phyloP scores from a whole-genome alignment of 305 asterid species.

The Ilex paraguariensis region DNA sequence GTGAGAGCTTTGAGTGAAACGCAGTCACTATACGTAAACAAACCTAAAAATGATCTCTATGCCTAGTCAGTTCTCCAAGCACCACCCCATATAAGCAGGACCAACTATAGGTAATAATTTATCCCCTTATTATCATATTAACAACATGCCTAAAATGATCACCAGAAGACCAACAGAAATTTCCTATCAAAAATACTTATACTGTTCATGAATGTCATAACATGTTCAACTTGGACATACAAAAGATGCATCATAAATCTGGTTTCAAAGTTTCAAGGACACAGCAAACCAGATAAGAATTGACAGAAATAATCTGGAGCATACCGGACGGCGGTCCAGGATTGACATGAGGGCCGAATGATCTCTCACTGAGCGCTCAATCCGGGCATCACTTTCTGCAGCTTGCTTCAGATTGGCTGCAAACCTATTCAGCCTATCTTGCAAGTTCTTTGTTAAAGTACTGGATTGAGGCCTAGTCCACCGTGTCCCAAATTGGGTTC shows the following conservation, averaged over 20 bases:
- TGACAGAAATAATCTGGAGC: conserved; percentile 18
- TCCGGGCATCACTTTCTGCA: conserved; percentile 88
- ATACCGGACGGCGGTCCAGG: conserved; percentile 87
- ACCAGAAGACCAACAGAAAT: no score
- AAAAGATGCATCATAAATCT: conserved; percentile 3
- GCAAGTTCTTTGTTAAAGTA: conserved; percentile 83
- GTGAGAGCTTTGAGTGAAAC: no score
- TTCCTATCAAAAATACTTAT: conserved; percentile 3
- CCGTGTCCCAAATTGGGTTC: conserved; percentile 88
- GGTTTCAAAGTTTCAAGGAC: conserved; percentile 4
- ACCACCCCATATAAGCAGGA: no score
- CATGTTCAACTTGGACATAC: conserved; percentile 1
- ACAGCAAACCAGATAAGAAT: conserved; percentile 9
- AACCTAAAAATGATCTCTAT: no score
- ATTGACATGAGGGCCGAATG: conserved; percentile 79
- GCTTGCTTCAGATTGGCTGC: conserved; percentile 97
- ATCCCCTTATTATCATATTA: no score
- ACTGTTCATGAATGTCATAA: conserved; percentile 1
- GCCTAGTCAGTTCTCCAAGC: no score
- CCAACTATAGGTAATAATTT: no score
- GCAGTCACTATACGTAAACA: no score
- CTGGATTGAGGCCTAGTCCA: conserved; percentile 99
- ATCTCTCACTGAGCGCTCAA: conserved; percentile 95
- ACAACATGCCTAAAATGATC: no score
- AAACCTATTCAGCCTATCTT: conserved; percentile 85